Conservation (phyloP, 1,284 basidiomycete species). For the Schizophyllum amplum region DNA sequence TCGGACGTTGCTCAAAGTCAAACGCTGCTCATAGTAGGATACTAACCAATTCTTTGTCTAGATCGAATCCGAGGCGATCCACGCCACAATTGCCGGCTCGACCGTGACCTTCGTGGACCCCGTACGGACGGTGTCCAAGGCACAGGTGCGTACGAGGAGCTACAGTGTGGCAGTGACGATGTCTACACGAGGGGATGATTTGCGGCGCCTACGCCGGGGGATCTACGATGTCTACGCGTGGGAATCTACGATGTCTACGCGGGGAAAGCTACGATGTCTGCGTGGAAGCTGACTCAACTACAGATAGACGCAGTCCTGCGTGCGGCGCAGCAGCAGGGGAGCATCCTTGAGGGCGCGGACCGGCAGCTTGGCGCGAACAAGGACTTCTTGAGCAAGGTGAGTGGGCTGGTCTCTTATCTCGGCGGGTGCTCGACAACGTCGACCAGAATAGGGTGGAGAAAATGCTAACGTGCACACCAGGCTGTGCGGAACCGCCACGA, state of each 20-base stretch:
- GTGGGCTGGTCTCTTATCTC: not conserved
- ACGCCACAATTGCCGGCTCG: conserved; percentile 51
- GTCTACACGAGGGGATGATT: too few species aligned
- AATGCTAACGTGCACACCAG: not conserved
- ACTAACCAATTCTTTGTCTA: conserved; percentile 22
- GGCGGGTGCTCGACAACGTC: too few species aligned
- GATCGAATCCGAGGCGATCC: conserved; percentile 65
- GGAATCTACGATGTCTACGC: too few species aligned
- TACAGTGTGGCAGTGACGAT: too few species aligned
- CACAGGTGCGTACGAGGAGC: too few species aligned
- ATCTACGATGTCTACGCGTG: too few species aligned
- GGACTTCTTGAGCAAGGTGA: conserved; percentile 61
- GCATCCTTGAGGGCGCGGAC: conserved; percentile 44
- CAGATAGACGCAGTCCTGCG: conserved; percentile 49
- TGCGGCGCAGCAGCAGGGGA: conserved; percentile 49
- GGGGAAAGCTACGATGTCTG: too few species aligned
- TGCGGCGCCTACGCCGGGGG: too few species aligned
- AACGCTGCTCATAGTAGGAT: too few species aligned
- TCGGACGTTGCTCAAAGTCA: too few species aligned
- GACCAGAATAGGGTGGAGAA: too few species aligned
- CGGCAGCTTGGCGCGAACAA: conserved; percentile 49
- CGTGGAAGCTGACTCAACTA: too few species aligned
- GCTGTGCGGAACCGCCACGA: not conserved
- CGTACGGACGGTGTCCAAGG: conserved; percentile 50
- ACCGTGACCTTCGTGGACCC: conserved; percentile 69